Percentiles rank a stretch among this genome's conserved stretches.
Conservation (phyloP, 1,284 basidiomycete genomes). For the Sporisorium iseilematis-ciliati region DNA sequence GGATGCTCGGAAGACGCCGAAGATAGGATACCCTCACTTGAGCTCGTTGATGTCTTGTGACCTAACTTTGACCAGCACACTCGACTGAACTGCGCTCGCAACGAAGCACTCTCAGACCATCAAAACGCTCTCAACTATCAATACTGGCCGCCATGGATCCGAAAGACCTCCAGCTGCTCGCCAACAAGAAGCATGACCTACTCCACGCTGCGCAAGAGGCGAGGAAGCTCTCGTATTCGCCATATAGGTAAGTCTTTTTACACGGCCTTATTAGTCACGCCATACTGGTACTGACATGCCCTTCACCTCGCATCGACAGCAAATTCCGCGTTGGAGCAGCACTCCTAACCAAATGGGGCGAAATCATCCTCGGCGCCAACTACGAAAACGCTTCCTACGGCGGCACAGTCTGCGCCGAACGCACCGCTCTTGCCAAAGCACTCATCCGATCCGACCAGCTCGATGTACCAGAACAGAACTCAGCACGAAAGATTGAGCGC, state of each 20-base stretch:
- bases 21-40: neutral
- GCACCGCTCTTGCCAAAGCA: conserved; percentile 61
- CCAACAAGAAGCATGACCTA: conserved; percentile 51
- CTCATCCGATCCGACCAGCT: conserved; percentile 39
- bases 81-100: too few species aligned
- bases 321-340: conserved; percentile 91
- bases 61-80: neutral
- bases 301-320: conserved; percentile 71
- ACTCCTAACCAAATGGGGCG: conserved; percentile 78
- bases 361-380: conserved; percentile 84
- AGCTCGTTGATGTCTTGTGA: conserved; percentile 6
- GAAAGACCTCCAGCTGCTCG: conserved; percentile 36
- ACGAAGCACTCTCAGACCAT: neutral
- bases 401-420: conserved; percentile 70
- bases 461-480: conserved; percentile 24
- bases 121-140: neutral
- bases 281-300: neutral
- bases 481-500: conserved; percentile 42
- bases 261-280: neutral
- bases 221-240: conserved; percentile 60
- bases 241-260: conserved; percentile 57
- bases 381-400: conserved; percentile 92
- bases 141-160: conserved; percentile 28
- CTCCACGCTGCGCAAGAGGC: conserved; percentile 59
- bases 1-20: conserved; percentile 13